Evolutionary conservation across 495 filamentous ascomycete genomes (phyloP), one percentile per base, ranked within the genome.

Genomic region (Lophiostoma macrostomum): DNA sequence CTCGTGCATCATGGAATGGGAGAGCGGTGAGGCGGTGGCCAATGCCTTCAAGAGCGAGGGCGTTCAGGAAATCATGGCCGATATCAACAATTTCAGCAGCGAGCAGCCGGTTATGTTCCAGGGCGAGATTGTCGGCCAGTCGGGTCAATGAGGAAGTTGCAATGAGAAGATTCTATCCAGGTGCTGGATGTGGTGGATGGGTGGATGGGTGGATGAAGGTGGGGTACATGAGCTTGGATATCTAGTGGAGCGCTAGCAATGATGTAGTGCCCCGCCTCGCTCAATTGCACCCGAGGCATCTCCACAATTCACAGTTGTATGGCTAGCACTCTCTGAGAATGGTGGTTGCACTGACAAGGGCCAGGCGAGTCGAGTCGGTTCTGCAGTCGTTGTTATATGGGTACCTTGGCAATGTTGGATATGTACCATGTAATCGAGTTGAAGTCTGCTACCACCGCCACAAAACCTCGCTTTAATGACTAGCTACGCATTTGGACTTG

Each of bases 31-130:
- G 27, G 47, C 48, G 10, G 58, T 54, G 25, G 39, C 46, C 24
- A 58, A 58, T 23, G 62, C 62, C 5, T 34, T 58, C 8, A 40
- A 38, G 16, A 45, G 43, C 19, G 46, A 58, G 16, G 43, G 23
- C 16, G 44, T 52, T 29, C 35, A 38, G 29, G 52, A 53, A 34
- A 45, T 64, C 16, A 58, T 61, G 53, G 49, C 51, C 11, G 62
- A 64, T 34, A 46, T 64, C 2, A 11, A 47, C 35, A 52, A 64
- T 18, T 64, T 54, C 30, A 57, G 44, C 31, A 57, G 30, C 22
- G 52, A 56, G 34, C 43, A 23, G 47, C 61, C 61, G 12, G 41
- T 64, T 13, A 4, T 42, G 14, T 1, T 49, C 18, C 5, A 16
- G 14, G 53, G 53, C 4, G 44, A 42, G 13, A 16, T 56, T 24